Percentiles rank a stretch among this genome's conserved stretches.
Evolutionary conservation across 2,329 filamentous ascomycete genomes (phyloP).

Genomic region (Phyllosticta citribraziliensis): DNA sequence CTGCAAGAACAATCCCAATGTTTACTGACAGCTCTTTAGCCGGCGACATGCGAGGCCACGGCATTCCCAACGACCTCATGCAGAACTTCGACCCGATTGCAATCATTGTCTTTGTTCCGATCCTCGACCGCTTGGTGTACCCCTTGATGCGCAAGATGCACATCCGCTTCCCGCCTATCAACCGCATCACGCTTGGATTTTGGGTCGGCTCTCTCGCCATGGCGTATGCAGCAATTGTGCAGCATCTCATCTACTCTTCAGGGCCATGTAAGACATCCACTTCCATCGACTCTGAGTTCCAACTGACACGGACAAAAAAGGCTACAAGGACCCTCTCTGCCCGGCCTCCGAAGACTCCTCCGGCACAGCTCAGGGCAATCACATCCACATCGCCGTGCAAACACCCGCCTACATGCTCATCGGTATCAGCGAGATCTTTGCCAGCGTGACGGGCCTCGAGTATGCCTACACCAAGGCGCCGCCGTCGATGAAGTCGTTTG

Average conservation of each 20-base stretch:
- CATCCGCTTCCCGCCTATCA: constrained; percentile 41
- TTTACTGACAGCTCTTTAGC: constrained; percentile 13
- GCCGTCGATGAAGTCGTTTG: constrained; percentile 38
- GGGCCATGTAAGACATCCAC: constrained; percentile 25
- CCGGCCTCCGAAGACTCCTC: constrained; percentile 18
- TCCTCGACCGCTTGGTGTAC: constrained; percentile 35
- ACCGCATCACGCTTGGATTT: constrained; percentile 44
- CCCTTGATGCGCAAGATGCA: constrained; percentile 31
- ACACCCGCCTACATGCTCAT: constrained; percentile 39
- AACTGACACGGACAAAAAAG: constrained; percentile 16
- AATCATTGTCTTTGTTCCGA: constrained; percentile 38
- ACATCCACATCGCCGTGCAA: constrained; percentile 37
- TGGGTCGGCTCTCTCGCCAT: constrained; percentile 43
- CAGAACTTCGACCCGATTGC: constrained; percentile 38
- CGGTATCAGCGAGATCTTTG: constrained; percentile 39
- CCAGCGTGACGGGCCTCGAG: constrained; percentile 38
- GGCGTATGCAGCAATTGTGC: constrained; percentile 47
- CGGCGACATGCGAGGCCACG: constrained; percentile 34
- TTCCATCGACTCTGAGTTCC: background rate
- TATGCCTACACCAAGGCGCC: constrained; percentile 41
- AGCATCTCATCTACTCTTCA: constrained; percentile 46
- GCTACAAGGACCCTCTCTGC: constrained; percentile 36
- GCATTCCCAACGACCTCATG: constrained; percentile 40
- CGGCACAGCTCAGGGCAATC: constrained; percentile 23
- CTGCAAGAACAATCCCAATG: background rate